Evolutionary conservation across 768 basidiomycete genomes (phyloP), one percentile per base, ranked within the genome.

Genomic region (Myochromella boudieri): DNA sequence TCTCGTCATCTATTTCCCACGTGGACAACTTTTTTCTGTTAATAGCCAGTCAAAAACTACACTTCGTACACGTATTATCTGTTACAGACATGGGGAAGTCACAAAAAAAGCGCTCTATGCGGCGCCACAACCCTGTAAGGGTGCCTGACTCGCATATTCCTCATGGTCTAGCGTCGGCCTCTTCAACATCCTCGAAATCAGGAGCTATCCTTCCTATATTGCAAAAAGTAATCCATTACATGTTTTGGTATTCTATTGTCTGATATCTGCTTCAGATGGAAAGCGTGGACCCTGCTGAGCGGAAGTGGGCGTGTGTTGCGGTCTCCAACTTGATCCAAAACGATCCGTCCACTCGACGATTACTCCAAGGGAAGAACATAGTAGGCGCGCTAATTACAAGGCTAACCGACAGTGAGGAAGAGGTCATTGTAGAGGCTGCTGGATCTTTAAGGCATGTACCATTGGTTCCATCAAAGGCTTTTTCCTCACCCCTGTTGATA

Each of bases 301-400:
- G 95, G 43, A 91, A 91, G 62, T 97, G 92, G 94, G 92, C 94
- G 3, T 95, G 94, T 63, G 92, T 94, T 18, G 93, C 94, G 1
- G 87, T 95, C n/a, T 93, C 91, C 9, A 95, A 91, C 64, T 71
- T 97, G 39, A 95, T 95, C 52, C 89, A 94, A 63, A 95, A 95
- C 55, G 95, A 97, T 64, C 87, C 94, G 15, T 91, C 91, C 6
- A 97, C 95, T 11, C 74, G 95, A 50, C 70, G 95, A 52, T 68
- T 97, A 56, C 75, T 97, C 15, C 94, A 95, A 60, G 88, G 90
- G 22, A 92, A 90, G 68, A 92, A 94, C 62, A 76, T 95, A 27
- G 90, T 97, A 27, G 91, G 89, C 4, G 81, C 80, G 24, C 68
- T 97, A 57, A 93, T 97, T 59, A 83, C 82, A 7, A 77, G 94